phyloP scores from a whole-genome alignment of 2,329 filamentous ascomycete genomes.

The Aspergillus sp. region DNA sequence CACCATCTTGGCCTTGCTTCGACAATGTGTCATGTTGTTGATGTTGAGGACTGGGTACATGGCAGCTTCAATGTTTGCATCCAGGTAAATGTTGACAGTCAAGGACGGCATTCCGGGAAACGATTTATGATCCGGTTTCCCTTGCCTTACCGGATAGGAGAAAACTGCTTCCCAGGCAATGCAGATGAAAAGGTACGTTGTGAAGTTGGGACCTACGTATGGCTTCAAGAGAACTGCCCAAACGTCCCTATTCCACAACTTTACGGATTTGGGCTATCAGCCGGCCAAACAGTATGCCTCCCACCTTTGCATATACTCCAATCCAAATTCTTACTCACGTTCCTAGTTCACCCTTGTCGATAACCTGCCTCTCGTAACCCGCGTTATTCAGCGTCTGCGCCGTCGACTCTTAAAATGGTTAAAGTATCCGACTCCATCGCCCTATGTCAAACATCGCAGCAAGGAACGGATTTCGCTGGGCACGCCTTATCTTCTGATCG shows the following conservation, averaged over 20 bases:
- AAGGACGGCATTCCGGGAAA: not conserved
- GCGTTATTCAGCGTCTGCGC: conserved; percentile 7
- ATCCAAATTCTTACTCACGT: not conserved
- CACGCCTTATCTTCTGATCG: conserved; percentile 17
- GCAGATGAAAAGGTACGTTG: conserved; percentile 28
- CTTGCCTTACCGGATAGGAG: conserved; percentile 24
- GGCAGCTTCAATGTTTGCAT: conserved; percentile 26
- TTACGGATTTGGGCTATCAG: conserved; percentile 25
- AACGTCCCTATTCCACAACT: conserved; percentile 24
- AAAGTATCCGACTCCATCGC: conserved; percentile 2
- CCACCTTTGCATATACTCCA: not conserved
- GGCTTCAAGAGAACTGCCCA: conserved; percentile 26
- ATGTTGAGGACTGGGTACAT: conserved; percentile 17
- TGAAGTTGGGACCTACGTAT: conserved; percentile 28
- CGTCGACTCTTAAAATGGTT: conserved; percentile 6
- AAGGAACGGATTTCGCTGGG: conserved; percentile 1
- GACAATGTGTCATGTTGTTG: conserved; percentile 10
- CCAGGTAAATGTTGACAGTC: conserved; percentile 12
- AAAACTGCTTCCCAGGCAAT: conserved; percentile 21
- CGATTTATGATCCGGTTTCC: conserved; percentile 21
- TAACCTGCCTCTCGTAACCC: conserved; percentile 7
- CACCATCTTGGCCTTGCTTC: conserved; percentile 22
- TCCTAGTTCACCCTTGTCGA: conserved; percentile 9
- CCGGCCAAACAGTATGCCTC: conserved; percentile 18
- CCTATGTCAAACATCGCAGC: conserved; percentile 3